Base-by-base conservation (phyloP, 805 yeast genomes). In the Cyberlindnera bimundalis region DNA sequence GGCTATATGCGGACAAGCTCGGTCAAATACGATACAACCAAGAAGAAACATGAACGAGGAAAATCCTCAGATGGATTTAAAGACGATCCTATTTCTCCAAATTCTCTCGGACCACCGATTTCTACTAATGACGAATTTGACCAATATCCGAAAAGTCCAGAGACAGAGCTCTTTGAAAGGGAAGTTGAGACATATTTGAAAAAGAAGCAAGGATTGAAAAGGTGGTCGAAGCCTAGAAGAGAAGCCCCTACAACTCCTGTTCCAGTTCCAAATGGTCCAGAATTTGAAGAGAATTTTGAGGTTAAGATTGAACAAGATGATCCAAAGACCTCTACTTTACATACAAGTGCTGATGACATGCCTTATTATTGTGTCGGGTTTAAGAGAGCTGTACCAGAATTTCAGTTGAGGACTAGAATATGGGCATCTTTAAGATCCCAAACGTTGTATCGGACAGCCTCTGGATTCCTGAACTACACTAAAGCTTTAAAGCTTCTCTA, bases 351-450 rank as follows among this genome's bases (percentile, higher is more conserved):
- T 27, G 73, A 74, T 46, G 89, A 85, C 45, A 57, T 85, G 24
- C 91, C 95, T 1, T 78, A 71, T 43, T 77, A 82, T 46, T 79
- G 81, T 50, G 66, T 84, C 48, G 95, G 95, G 0, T 86, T 82
- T 61, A 81, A 79, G 47, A 68, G 76, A 18, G 73, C 88, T 2
- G 70, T 77, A 3, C 80, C 84, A 0, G 80, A 79, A 40, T 77
- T 73, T 50, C 72, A 78, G 3, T 57, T 83, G 47, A 66, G 95
- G 58, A 87, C 96, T 0, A 70, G 96, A 55, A 72, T 87, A 2
- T 88, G 96, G 96, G 85, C 95, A 0, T 85, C 96, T 0, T 63
- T 84, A 39, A 70, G 96, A 53, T 76, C 86, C 2, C 96, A 88
- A 56, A 88, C 96, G 0, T 66, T 88, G 39, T 89, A 81, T 55